phyloP scores from a whole-genome alignment of 768 basidiomycete species.

The Antrodiella citrinella region DNA sequence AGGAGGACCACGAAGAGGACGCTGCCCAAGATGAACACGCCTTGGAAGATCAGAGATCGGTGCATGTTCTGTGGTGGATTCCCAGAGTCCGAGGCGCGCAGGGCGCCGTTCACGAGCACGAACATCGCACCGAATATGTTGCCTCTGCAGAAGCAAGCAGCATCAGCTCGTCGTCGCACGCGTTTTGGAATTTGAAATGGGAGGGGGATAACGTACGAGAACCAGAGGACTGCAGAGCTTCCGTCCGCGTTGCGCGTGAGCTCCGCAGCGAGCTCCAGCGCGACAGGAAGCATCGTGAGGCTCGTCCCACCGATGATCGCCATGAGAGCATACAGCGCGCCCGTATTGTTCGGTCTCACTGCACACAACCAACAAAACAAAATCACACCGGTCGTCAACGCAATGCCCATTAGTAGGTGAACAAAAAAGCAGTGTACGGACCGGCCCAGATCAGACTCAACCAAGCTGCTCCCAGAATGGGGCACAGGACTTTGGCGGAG shows the following conservation, averaged over 20 bases:
- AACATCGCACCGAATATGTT: slow-evolving; percentile 37
- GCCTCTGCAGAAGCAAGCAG: slow-evolving; percentile 39
- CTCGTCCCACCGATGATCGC: slow-evolving; percentile 58
- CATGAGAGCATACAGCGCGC: slow-evolving; percentile 57
- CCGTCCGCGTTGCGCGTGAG: slow-evolving; percentile 73
- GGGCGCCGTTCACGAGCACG: slow-evolving; percentile 51
- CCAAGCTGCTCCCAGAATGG: slow-evolving; percentile 57
- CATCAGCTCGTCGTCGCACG: neutral
- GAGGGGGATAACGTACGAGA: slow-evolving; percentile 41
- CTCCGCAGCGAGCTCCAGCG: slow-evolving; percentile 72
- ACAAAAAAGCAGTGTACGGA: slow-evolving; percentile 23
- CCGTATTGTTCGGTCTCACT: slow-evolving; percentile 59
- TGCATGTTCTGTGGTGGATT: slow-evolving; percentile 71
- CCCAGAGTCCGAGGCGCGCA: slow-evolving; percentile 53
- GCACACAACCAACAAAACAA: slow-evolving; percentile 5
- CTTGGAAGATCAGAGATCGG: slow-evolving; percentile 60
- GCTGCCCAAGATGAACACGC: slow-evolving; percentile 34
- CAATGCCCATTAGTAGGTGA: neutral
- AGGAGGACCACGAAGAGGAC: slow-evolving; percentile 40
- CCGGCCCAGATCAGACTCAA: slow-evolving; percentile 76
- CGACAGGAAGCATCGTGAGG: slow-evolving; percentile 67
- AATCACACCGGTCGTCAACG: neutral
- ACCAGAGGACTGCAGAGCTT: slow-evolving; percentile 73
- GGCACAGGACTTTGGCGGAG: slow-evolving; percentile 51
- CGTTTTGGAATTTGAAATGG: slow-evolving; percentile 2